Conservation (phyloP, 164 flowering plant species). For the Annona squamosa region DNA sequence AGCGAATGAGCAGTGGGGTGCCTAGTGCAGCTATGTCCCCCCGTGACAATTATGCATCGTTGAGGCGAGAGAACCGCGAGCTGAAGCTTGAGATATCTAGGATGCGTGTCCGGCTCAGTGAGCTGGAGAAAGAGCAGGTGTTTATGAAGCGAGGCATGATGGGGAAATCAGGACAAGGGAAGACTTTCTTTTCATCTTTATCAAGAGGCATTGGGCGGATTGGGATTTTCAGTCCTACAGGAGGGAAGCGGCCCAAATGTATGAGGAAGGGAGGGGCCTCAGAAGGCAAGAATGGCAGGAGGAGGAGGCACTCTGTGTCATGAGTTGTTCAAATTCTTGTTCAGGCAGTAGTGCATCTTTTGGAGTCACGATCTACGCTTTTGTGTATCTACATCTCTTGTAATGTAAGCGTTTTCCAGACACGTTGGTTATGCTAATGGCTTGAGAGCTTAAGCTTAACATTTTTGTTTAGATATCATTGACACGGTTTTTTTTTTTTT, state of each 20-base stretch:
- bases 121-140: constrained; percentile 72
- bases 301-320: constrained; percentile 44
- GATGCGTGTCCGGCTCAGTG: constrained; percentile 67
- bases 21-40: constrained; percentile 76
- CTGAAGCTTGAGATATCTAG: constrained; percentile 71
- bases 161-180: constrained; percentile 44
- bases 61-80: constrained; percentile 71
- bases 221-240: constrained; percentile 38
- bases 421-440: no score
- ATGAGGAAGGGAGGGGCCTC: constrained; percentile 31
- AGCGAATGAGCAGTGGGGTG: constrained; percentile 60
- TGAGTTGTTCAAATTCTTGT: constrained; percentile 8
- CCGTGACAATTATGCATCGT: constrained; percentile 69
- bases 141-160: constrained; percentile 68
- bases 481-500: no score
- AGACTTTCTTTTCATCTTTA: constrained; percentile 46
- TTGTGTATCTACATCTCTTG: no score
- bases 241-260: constrained; percentile 36
- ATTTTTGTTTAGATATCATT: no score
- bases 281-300: constrained; percentile 45
- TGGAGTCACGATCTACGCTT: neutral
- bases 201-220: constrained; percentile 56
- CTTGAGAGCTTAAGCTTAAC: no score
- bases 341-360: neutral
- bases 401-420: no score